Base-by-base conservation (phyloP, 257 asterid genomes). In the Solanum virginianum region DNA sequence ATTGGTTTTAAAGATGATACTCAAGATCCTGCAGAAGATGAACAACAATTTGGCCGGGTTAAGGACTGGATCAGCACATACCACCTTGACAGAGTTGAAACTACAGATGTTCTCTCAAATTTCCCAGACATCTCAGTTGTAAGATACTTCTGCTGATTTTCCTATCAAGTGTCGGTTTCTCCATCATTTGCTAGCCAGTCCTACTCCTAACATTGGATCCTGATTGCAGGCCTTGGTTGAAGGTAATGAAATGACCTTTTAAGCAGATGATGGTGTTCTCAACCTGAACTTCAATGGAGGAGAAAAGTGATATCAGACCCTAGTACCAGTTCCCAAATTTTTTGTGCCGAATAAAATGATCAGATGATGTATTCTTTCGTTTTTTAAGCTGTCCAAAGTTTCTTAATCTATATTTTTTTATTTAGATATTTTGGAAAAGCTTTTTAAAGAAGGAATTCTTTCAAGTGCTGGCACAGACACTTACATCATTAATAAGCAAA, bases 91-190 rank as follows among this genome's bases (percentile, higher is more conserved):
- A 91, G 89, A 13, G 85, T 96, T 87, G 95, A 93, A 79, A 90
- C 95, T 83, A 92, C 93, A 24, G 95, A 93, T 47, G 89, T 93
- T 88, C 92, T 96, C 89, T 90, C 97, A 85, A 91, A 89, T 86
- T 96, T 96, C 89, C 94, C 98, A 13, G 98, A 94, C 88, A 91
- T 95, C 88, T 94, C 99, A 41, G 92, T 88, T 91, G 98, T 96
- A 91, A 89, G 22, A 83, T 22, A 53, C 81, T 15, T 53, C 22
- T 77, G 63, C 82, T 77, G 45, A 63, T n/a, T 54, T 32, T 68
- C 53, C 32, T 53, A 26, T 53, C 8, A 13, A n/a, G 70, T 81
- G n/a, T 11, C 36, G n/a, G 45, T 60, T 39, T 69, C 51, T 69
- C 82, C 16, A 26, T 49, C 82, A 26, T 45, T 45, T 72, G 11